Percentiles rank a stretch among this genome's conserved stretches.
Evolutionary conservation across 1,284 basidiomycete species (phyloP).

Genomic region (Amylostereum areolatum): DNA sequence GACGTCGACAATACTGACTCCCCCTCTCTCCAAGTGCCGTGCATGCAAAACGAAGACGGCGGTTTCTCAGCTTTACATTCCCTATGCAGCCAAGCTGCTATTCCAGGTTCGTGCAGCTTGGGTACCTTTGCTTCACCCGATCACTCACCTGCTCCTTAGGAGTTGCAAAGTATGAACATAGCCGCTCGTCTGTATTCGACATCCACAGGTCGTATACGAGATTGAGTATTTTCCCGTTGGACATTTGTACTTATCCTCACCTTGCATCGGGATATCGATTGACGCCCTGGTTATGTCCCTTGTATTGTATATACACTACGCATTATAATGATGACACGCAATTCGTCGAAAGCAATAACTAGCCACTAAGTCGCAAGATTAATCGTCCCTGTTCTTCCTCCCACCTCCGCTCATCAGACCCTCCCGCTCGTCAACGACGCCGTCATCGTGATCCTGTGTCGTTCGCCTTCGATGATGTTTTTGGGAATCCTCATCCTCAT

Average conservation of each 20-base stretch:
- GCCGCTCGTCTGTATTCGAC: conserved; percentile 79
- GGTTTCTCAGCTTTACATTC: conserved; percentile 86
- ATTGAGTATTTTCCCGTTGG: conserved; percentile 28
- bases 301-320: conserved; percentile 44
- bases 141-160: conserved; percentile 34
- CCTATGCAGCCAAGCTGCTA: conserved; percentile 86
- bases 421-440: conserved; percentile 45
- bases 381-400: conserved; percentile 22
- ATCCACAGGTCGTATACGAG: conserved; percentile 76
- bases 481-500: conserved; percentile 52
- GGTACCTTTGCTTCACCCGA: background rate
- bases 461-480: conserved; percentile 39
- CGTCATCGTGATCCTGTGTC: conserved; percentile 39
- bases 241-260: conserved; percentile 2
- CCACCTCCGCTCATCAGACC: conserved; percentile 46
- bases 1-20: conserved; percentile 13
- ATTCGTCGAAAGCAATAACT: conserved; percentile 1
- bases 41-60: conserved; percentile 96
- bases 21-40: conserved; percentile 49
- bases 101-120: conserved; percentile 64
- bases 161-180: conserved; percentile 90
- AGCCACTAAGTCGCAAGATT: conserved; percentile 7
- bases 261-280: conserved; percentile 8
- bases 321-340: conserved; percentile 29
- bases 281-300: too few relatives aligned